Evolutionary conservation across 1,284 basidiomycete species (phyloP).

Genomic region (Meira miltonrushii): DNA sequence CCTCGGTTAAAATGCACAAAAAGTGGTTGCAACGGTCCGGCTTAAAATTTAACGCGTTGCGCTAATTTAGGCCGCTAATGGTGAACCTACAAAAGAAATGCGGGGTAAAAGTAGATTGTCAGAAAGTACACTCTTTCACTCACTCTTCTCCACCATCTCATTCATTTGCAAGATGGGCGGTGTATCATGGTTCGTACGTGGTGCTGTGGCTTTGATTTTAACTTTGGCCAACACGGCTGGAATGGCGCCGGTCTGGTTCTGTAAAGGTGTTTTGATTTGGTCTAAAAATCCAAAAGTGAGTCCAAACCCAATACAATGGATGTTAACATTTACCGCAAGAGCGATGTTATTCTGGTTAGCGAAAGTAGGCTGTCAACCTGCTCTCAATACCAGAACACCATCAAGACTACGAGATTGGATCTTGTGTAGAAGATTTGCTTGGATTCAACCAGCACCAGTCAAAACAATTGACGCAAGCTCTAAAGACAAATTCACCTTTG

Average conservation of each 20-base stretch:
- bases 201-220: not conserved
- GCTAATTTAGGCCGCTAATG: too few relatives aligned
- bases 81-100: too few relatives aligned
- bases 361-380: not conserved
- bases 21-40: too few relatives aligned
- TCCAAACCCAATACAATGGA: slow-evolving; percentile 1
- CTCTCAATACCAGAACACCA: not conserved
- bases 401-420: not conserved
- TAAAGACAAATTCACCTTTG: not conserved
- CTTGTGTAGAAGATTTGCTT: slow-evolving; percentile 3
- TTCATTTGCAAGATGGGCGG: too few relatives aligned
- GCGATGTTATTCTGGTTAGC: not conserved
- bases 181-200: not conserved
- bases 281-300: not conserved
- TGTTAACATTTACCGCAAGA: slow-evolving; percentile 1
- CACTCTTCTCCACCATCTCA: too few relatives aligned
- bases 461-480: not conserved
- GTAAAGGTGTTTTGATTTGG: not conserved
- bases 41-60: too few relatives aligned
- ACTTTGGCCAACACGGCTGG: not conserved
- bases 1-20: too few relatives aligned
- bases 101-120: too few relatives aligned
- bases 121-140: too few relatives aligned
- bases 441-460: not conserved
- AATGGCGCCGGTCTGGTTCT: slow-evolving; percentile 1